Base-by-base conservation (phyloP, 441 rosid genomes). In the Euphorbia corollata region DNA sequence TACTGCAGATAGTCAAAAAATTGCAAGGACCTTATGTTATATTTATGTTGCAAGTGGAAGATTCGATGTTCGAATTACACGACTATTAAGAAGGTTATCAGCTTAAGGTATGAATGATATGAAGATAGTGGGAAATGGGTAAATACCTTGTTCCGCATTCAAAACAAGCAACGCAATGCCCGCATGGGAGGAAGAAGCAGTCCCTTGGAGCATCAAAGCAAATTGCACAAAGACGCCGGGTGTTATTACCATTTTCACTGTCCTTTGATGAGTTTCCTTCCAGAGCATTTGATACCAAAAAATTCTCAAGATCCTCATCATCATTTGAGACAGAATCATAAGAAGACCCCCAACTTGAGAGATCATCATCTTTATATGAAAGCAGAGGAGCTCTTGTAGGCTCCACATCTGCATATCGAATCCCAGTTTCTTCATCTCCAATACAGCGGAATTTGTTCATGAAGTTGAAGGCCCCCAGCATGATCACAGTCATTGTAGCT, bases 281-380 rank as follows among this genome's bases (percentile, higher is more conserved):
- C 20, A 69, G 54, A 55, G 83, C 70, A 66, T 75, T 74, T 12
- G 78, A 68, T 43, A 64, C 78, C 53, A 78, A 62, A 57, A 81
- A 71, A 13, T 86, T 86, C 79, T 90, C 97, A 60, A 82, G 75
- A 73, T 86, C 90, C 59, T 75, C 85, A 9, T 84, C 96, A 59
- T 90, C 94, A 57, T 82, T 83, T 55, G 95, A 83, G 61, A 73
- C 73, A 38, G 97, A 90, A 73, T 90, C 97, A 73, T 86, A 87
- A 39, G 99, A 95, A 23, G 98, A 89, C 71, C 97, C 96, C 94
- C 90, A 86, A 75, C 97, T 95, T n/a, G 94, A 82, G 77, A 86
- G 79, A 72, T 95, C 98, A 67, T 95, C 98, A 22, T 88, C 98
- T 80, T 95, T 95, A 23, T 77, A 70, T 0, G 83, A 73, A 67